phyloP scores from a whole-genome alignment of 768 basidiomycete species.

The Suillus subluteus region DNA sequence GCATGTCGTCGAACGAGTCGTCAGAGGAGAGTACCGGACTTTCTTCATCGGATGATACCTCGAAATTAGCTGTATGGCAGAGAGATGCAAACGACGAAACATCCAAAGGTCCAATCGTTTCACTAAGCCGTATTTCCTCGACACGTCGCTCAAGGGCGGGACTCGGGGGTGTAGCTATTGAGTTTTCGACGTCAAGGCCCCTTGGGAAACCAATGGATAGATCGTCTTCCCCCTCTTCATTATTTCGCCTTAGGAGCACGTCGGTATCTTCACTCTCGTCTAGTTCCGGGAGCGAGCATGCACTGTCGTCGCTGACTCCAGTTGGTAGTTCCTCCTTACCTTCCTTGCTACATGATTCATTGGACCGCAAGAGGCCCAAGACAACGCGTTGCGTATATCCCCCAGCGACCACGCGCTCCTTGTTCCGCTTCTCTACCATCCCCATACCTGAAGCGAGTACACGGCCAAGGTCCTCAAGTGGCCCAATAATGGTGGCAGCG shows the following conservation, averaged over 20 bases:
- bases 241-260: slow-evolving; percentile 1
- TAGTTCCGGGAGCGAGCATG: slow-evolving; percentile 6
- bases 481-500: slow-evolving; percentile 11
- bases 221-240: slow-evolving; percentile 5
- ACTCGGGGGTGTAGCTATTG: slow-evolving; percentile 14
- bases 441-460: slow-evolving; percentile 4
- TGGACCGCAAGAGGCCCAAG: not conserved
- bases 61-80: not conserved
- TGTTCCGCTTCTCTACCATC: slow-evolving; percentile 1
- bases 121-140: not conserved
- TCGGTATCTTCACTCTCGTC: slow-evolving; percentile 5
- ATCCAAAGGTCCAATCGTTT: slow-evolving; percentile 4
- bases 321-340: slow-evolving; percentile 1
- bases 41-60: not conserved
- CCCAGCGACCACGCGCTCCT: not conserved
- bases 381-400: slow-evolving; percentile 9
- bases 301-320: slow-evolving; percentile 7
- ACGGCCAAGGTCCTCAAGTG: slow-evolving; percentile 14
- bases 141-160: slow-evolving; percentile 2
- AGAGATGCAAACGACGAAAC: not conserved
- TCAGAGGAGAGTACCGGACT: not conserved
- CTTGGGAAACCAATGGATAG: too few relatives aligned
- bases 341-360: not conserved
- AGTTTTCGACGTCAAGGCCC: slow-evolving; percentile 14
- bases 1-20: not conserved